Evolutionary conservation across 345 rosid genomes (phyloP).

Genomic region (Hirschfeldia incana): DNA sequence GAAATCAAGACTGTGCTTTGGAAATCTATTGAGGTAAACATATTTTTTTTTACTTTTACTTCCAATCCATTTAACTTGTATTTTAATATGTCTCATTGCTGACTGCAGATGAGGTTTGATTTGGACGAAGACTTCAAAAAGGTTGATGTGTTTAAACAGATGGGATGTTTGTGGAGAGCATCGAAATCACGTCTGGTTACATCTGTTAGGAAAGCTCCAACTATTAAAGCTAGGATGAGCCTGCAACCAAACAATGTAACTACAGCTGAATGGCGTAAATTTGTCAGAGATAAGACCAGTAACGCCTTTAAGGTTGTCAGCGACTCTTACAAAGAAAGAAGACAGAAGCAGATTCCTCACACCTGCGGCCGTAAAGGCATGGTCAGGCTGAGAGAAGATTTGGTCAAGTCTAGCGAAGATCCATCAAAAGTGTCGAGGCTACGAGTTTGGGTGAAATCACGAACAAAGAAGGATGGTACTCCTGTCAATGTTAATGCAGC

Average conservation of each 20-base stretch:
- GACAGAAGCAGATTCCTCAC: no score
- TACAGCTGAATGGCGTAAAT: no score
- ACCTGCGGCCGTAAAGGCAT: no score
- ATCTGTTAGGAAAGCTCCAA: background rate
- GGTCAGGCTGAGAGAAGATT: background rate
- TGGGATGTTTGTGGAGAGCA: no score
- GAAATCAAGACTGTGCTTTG: background rate
- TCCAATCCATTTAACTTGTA: background rate
- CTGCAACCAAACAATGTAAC: no score
- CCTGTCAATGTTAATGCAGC: background rate
- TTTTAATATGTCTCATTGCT: background rate
- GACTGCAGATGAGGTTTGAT: background rate
- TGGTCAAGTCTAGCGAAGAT: background rate
- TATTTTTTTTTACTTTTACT: no score
- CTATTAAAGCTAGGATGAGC: background rate
- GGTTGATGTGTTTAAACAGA: background rate
- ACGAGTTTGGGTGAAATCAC: background rate
- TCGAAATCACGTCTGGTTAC: background rate
- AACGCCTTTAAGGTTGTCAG: background rate
- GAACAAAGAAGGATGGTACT: background rate
- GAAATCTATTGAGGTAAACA: background rate
- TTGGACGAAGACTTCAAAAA: background rate
- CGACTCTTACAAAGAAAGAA: no score
- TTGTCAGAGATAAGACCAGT: background rate
- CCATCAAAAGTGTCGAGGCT: background rate